Conservation (phyloP, 306 rosid species). For the Ormosia emarginata region DNA sequence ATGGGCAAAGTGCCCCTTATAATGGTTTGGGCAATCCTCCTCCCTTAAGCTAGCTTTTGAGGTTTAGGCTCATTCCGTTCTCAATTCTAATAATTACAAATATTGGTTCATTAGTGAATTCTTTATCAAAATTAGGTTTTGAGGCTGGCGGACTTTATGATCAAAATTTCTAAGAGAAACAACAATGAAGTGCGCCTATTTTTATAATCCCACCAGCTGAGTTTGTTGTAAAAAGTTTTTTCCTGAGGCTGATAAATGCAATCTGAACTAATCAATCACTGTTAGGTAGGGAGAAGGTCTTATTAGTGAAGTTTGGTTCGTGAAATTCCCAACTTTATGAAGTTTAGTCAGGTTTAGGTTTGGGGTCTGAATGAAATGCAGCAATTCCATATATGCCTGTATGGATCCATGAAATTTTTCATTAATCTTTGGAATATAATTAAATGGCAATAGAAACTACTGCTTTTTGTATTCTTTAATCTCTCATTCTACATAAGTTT, state of each 20-base stretch:
- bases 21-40: too few relatives aligned
- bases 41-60: too few relatives aligned
- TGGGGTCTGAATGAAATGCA: not conserved
- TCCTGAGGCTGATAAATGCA: not conserved
- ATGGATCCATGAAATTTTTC: not conserved
- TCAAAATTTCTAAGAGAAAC: not conserved
- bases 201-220: not conserved
- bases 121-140: not conserved
- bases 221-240: not conserved
- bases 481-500: not conserved
- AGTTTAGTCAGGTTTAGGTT: not conserved
- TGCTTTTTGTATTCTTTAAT: not conserved
- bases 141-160: not conserved
- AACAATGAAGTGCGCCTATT: not conserved
- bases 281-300: not conserved
- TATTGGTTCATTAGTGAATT: not conserved
- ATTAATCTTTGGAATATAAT: not conserved
- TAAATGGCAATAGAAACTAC: not conserved
- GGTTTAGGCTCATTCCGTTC: too few relatives aligned
- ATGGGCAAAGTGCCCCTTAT: too few relatives aligned
- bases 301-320: not conserved
- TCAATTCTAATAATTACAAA: not conserved
- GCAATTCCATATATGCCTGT: not conserved
- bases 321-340: not conserved
- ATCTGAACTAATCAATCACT: not conserved